Base-by-base conservation (phyloP, 768 basidiomycete genomes). In the Cystofilobasidium ferigula region DNA sequence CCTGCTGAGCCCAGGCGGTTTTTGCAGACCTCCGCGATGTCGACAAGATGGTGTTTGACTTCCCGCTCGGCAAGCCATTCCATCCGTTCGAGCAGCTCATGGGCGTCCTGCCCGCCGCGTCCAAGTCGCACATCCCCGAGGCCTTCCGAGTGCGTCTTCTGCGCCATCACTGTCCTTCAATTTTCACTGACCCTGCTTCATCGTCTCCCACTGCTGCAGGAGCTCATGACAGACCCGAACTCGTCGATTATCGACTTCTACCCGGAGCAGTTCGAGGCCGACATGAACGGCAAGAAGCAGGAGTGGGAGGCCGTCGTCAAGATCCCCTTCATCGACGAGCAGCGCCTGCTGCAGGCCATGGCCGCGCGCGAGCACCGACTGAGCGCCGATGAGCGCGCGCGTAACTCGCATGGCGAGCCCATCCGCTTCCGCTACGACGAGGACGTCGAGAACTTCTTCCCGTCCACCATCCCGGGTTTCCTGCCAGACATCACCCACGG, bases 251-350 rank as follows among this genome's bases (percentile, higher is more conserved):
- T 89, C 57, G 89, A 94, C 73, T 98, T 98, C 79, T 99, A 99
- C 74, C 95, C 95, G 2, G 70, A 80, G 20, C 85, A 91, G 61
- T 98, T 98, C 70, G 91, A 89, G 70, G 84, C 83, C 70, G 95
- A 99, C 78, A 77, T 95, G 73, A 98, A 99, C 71, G 95, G 95
- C 36, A 99, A 99, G 82, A 98, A 92, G 75, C 86, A 87, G 71
- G 94, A 97, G 30, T 99, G 95, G 95, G 95, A 99, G 75, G 94
- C 95, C 0, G 84, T 98, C 59, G 91, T 99, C 62, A 98, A 98
- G 78, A 97, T 99, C 70, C 95, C 95, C 0, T 99, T 99, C 76
- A 97, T 99, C 68, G 85, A 95, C 54, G 84, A 93, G 74, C 71
- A 77, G 14, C 80, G 89, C 60, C 74, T 99, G 26, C 77, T 95